These are phyloP conservation scores for Backusella circina DNA, from an alignment of 192 early-diverging fungal genomes.

Conservation along the genomic window DNA sequence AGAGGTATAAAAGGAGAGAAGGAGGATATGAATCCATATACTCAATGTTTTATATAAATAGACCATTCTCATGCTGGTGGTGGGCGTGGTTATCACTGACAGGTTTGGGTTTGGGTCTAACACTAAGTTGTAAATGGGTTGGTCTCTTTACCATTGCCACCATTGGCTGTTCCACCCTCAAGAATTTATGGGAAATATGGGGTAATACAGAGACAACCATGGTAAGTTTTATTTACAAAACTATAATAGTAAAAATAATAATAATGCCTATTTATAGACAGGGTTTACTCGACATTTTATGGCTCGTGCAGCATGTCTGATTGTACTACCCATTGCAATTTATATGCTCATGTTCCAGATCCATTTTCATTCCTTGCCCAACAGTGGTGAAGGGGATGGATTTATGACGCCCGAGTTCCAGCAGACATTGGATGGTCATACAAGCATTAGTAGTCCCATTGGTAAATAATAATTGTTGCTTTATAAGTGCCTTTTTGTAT, in stretches of 20 bases:
- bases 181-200: slow-evolving; percentile 84
- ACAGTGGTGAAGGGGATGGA: slow-evolving; percentile 88
- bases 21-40: too few species aligned
- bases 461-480: slow-evolving; percentile 35
- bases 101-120: slow-evolving; percentile 75
- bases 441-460: slow-evolving; percentile 52
- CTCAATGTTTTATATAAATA: neutral
- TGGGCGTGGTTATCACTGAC: slow-evolving; percentile 85
- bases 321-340: slow-evolving; percentile 74
- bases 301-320: slow-evolving; percentile 82
- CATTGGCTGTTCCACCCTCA: slow-evolving; percentile 82
- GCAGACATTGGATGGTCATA: slow-evolving; percentile 69
- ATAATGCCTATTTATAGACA: neutral
- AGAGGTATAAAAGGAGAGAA: slow-evolving; percentile 4
- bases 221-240: too few species aligned
- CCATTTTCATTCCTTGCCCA: slow-evolving; percentile 82
- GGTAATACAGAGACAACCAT: slow-evolving; percentile 59
- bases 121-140: slow-evolving; percentile 90
- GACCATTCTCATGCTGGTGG: slow-evolving; percentile 78
- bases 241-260: too few species aligned
- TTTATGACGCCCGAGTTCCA: slow-evolving; percentile 97
- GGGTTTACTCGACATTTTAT: slow-evolving; percentile 66
- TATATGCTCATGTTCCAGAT: slow-evolving; percentile 91
- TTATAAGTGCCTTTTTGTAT: too few species aligned
- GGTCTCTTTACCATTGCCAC: slow-evolving; percentile 89